phyloP scores from a whole-genome alignment of 2,329 filamentous ascomycete genomes.

The Davidsoniella eucalypti region DNA sequence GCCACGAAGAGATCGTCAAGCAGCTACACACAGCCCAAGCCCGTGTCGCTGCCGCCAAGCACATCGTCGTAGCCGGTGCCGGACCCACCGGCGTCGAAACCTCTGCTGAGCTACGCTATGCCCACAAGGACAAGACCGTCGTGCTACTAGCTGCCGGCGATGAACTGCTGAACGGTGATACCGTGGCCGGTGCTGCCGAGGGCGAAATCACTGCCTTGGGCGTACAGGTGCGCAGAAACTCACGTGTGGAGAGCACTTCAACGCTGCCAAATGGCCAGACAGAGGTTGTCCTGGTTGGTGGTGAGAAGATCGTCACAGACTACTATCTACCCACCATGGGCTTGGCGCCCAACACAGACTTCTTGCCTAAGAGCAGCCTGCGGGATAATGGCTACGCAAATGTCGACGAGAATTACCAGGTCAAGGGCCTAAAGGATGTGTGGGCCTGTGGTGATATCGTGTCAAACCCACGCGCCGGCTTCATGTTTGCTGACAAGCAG shows the following conservation, averaged over 20 bases:
- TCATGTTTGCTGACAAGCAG: conserved; percentile 43
- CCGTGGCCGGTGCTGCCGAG: conserved; percentile 25
- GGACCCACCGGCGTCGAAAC: conserved; percentile 40
- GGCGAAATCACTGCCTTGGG: conserved; percentile 35
- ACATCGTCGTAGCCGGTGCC: conserved; percentile 39
- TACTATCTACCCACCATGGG: conserved; percentile 41
- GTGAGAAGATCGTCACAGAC: conserved; percentile 34
- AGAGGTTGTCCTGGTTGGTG: conserved; percentile 29
- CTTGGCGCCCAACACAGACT: conserved; percentile 37
- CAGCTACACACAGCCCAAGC: conserved; percentile 26
- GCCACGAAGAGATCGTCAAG: conserved; percentile 27
- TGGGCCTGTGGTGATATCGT: conserved; percentile 40
- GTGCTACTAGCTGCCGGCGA: conserved; percentile 28
- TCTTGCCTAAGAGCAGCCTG: conserved; percentile 29
- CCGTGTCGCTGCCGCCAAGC: conserved; percentile 28
- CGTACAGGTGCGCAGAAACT: conserved; percentile 29
- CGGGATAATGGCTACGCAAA: conserved; percentile 28
- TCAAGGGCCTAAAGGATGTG: conserved; percentile 27
- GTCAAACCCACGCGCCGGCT: conserved; percentile 35
- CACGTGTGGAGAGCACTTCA: conserved; percentile 24
- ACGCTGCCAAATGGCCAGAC: conserved; percentile 28
- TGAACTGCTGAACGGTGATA: conserved; percentile 29
- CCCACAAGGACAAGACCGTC: conserved; percentile 33
- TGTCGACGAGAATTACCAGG: conserved; percentile 34
- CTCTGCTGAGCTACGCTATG: conserved; percentile 36